phyloP scores from a whole-genome alignment of 1,284 basidiomycete species.

The Phylloporus gajari region DNA sequence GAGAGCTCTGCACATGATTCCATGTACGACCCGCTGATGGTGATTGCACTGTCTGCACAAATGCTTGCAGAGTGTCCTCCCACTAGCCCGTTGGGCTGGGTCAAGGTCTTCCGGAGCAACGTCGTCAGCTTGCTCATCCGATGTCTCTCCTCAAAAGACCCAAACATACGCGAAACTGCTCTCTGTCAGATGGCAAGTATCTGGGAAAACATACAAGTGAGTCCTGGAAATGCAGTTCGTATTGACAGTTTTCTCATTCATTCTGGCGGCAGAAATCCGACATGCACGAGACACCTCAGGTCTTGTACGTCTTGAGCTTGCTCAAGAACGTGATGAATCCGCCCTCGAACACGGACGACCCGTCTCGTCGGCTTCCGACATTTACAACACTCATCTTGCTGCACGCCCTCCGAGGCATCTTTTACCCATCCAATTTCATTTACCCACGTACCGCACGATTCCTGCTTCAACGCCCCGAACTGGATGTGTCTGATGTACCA shows the following conservation, averaged over 20 bases:
- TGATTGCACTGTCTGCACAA: conserved; percentile 74
- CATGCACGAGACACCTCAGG: conserved; percentile 85
- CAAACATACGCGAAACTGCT: conserved; percentile 67
- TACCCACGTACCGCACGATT: conserved; percentile 67
- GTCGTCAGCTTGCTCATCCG: conserved; percentile 80
- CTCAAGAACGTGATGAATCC: conserved; percentile 70
- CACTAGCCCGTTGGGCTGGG: conserved; percentile 72
- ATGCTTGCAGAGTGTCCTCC: conserved; percentile 68
- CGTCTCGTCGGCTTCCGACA: conserved; percentile 69
- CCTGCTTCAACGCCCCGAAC: conserved; percentile 66
- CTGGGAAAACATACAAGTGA: conserved; percentile 66
- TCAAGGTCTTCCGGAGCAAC: conserved; percentile 87
- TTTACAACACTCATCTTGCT: conserved; percentile 81
- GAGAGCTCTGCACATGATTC: conserved; percentile 46
- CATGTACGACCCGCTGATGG: conserved; percentile 72
- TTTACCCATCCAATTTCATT: conserved; percentile 63
- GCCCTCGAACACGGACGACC: conserved; percentile 52
- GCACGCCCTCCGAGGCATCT: conserved; percentile 64
- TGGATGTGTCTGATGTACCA: conserved; percentile 68
- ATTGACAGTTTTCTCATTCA: conserved; percentile 11
- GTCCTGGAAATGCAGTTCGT: conserved; percentile 26
- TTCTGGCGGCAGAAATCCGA: conserved; percentile 59
- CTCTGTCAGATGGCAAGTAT: conserved; percentile 64
- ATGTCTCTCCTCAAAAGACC: conserved; percentile 76
- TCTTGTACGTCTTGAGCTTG: conserved; percentile 79